Base-by-base conservation (phyloP, 2,329 filamentous ascomycete species). In the Ascochyta lentis region DNA sequence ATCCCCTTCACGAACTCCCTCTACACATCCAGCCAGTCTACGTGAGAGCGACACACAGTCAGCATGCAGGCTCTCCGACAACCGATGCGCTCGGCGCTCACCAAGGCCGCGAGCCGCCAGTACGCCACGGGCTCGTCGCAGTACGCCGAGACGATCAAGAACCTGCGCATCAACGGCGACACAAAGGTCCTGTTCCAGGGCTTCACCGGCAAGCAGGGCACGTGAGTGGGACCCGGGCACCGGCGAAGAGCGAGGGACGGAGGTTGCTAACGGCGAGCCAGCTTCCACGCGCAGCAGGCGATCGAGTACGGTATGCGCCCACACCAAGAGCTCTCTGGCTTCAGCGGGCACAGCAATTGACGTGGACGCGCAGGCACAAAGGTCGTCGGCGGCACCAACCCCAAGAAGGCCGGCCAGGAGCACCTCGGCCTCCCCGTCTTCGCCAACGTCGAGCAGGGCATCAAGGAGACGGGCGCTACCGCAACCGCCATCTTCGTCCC, bases 121-220 rank as follows among this genome's bases (percentile, higher is more conserved):
- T 96, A 96, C 83, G 88, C 89, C 76, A 89, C 89, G 48, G 80
- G 84, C 65, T 83, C 84, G 60, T 85, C 87, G 65, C 86, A 86
- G 58, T 77, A 78, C 51, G 65, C 72, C 50, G 68, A 73, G 60
- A 78, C 76, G 23, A 73, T 76, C 66, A 72, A 74, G 73, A 98
- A 98, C 84, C 86, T 98, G 73, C 90, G 92, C 80, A 93, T 98
- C 83, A 96, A 92, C 80, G 76, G 83, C 77, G 89, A 97, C 68
- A 99, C 95, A 71, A 96, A 95, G 83, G 92, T 99, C 67, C 83
- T 98, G 73, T 98, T 87, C 84, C 95, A 99, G 83, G 95, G 95
- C 68, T 98, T 98, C 80, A 98, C 94, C 54, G 94, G 94, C 77
- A 95, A 91, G 84, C 92, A 96, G 85, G 92, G 92, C 89, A 94